Evolutionary conservation across 441 rosid genomes (phyloP).

Genomic region (Biscutella laevigata): DNA sequence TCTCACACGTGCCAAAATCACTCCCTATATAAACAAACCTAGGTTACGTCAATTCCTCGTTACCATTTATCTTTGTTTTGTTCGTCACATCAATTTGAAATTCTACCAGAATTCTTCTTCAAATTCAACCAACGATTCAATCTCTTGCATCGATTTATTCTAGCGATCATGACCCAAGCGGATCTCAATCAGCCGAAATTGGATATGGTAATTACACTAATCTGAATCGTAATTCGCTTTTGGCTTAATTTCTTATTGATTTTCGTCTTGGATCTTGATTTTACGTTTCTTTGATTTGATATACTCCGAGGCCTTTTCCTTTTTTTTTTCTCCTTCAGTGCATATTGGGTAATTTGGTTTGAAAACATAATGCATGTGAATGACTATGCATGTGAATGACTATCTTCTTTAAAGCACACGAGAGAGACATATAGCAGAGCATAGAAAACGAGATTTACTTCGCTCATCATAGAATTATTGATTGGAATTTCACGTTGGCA

Average conservation of each 20-base stretch:
- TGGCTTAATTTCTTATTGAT: background rate
- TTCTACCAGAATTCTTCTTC: background rate
- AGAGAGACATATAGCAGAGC: too few relatives aligned
- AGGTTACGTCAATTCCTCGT: conserved; percentile 16
- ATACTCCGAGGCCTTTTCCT: background rate
- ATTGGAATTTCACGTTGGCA: background rate
- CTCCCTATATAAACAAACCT: background rate
- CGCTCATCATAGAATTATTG: background rate
- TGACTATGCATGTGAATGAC: too few relatives aligned
- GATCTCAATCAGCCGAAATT: conserved; percentile 27
- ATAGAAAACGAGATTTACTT: background rate
- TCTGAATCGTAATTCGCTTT: background rate
- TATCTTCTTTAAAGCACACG: too few relatives aligned
- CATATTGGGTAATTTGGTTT: background rate
- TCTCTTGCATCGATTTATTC: background rate
- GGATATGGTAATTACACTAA: conserved; percentile 31
- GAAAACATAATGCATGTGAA: background rate
- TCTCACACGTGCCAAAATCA: conserved; percentile 12
- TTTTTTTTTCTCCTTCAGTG: background rate
- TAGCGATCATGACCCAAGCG: conserved; percentile 34
- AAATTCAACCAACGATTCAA: background rate
- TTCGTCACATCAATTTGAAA: conserved; percentile 11
- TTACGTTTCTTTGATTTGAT: background rate
- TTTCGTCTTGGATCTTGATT: background rate
- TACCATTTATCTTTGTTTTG: conserved; percentile 11